These are phyloP conservation scores for Monilinia fructicola DNA, from an alignment of 2,329 filamentous ascomycete genomes.

Conservation along the genomic window DNA sequence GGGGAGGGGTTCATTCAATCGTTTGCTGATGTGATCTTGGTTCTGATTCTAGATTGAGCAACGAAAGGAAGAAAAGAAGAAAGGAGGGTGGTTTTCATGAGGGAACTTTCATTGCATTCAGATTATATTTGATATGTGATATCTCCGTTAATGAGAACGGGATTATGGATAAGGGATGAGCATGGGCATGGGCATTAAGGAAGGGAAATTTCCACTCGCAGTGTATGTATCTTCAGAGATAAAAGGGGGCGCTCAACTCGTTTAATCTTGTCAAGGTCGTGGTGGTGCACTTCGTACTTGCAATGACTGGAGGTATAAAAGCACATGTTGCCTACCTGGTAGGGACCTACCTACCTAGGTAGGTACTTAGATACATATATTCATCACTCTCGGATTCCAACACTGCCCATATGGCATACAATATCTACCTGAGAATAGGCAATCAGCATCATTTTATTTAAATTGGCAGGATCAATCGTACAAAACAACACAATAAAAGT, in stretches of 20 bases:
- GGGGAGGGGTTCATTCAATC: not conserved
- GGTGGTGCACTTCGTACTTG: not conserved
- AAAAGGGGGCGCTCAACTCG: not conserved
- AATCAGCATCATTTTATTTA: not conserved
- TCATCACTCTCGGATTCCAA: not conserved
- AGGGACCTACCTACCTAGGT: not conserved
- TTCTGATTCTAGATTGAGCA: slow-evolving; percentile 44
- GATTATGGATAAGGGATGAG: not conserved
- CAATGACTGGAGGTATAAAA: not conserved
- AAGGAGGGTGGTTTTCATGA: slow-evolving; percentile 38
- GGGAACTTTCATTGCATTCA: not conserved
- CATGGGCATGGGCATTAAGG: not conserved
- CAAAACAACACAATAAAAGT: not conserved
- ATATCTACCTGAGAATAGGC: not conserved
- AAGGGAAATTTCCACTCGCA: not conserved
- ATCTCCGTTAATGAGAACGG: not conserved
- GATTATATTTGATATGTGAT: slow-evolving; percentile 10
- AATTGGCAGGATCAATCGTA: not conserved
- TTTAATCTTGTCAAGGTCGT: not conserved
- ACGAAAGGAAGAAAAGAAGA: slow-evolving; percentile 48
- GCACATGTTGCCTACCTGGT: not conserved
- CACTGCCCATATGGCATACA: not conserved
- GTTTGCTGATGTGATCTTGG: slow-evolving; percentile 1
- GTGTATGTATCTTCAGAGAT: not conserved
- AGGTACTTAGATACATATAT: no score